Evolutionary conservation across 768 basidiomycete species (phyloP).

Genomic region (Suillus clintonianus): DNA sequence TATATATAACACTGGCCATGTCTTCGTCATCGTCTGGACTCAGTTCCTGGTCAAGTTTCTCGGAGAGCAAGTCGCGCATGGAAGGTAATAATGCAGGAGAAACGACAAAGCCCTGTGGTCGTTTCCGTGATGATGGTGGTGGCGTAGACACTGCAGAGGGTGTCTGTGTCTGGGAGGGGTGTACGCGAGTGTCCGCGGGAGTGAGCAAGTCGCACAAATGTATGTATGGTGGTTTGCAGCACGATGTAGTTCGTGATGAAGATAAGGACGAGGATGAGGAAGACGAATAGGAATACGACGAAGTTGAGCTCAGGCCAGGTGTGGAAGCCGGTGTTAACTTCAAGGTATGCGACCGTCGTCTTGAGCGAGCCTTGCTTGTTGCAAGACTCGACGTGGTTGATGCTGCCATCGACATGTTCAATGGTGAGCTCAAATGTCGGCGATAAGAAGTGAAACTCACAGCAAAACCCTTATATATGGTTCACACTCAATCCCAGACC

Average conservation of each 20-base stretch:
- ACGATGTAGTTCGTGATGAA: not conserved
- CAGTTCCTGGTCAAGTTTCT: not conserved
- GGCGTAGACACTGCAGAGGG: not conserved
- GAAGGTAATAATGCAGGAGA: not conserved
- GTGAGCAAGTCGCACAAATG: conserved; percentile 7
- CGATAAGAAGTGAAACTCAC: conserved; percentile 4
- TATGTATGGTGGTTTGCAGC: conserved; percentile 1
- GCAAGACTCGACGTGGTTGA: not conserved
- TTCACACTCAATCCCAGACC: not conserved
- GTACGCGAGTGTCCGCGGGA: conserved; percentile 1
- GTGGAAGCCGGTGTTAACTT: conserved; percentile 3
- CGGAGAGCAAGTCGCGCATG: conserved; percentile 8
- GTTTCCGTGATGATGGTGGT: not conserved
- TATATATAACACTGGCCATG: conserved; percentile 12
- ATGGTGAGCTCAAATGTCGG: not conserved
- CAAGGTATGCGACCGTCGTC: conserved; percentile 6
- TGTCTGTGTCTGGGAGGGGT: not conserved
- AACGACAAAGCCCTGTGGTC: not conserved
- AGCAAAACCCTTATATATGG: not conserved
- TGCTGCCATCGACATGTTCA: not conserved
- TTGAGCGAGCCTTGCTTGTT: conserved; percentile 5
- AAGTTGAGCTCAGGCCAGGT: not conserved
- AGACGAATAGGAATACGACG: not conserved
- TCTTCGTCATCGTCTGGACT: conserved; percentile 6
- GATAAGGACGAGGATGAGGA: not conserved